Percentiles rank a stretch among this genome's conserved stretches.
Evolutionary conservation across 2,329 filamentous ascomycete species (phyloP).

Genomic region (Aureobasidium sp.): DNA sequence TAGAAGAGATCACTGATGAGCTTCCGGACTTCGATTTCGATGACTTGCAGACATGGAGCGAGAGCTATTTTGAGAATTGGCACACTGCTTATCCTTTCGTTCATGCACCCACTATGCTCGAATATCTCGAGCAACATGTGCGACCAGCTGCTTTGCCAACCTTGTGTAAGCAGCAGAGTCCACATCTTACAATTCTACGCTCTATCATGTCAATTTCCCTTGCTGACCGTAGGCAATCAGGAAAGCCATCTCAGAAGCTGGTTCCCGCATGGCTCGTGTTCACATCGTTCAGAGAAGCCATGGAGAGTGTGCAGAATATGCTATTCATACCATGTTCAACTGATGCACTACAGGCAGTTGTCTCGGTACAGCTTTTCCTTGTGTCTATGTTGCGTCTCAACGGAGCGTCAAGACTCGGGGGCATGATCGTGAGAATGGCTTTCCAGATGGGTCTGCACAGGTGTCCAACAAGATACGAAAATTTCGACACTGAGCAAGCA

Average conservation of each 20-base stretch:
- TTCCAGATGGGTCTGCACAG: conserved; percentile 52
- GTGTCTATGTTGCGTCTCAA: conserved; percentile 49
- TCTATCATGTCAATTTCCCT: conserved; percentile 46
- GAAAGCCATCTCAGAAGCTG: conserved; percentile 15
- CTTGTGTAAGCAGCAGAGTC: conserved; percentile 24
- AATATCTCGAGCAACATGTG: conserved; percentile 37
- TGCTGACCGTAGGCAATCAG: conserved; percentile 41
- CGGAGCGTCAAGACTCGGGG: conserved; percentile 47
- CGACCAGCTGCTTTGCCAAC: conserved; percentile 24
- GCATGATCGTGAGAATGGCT: conserved; percentile 46
- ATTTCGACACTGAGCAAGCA: conserved; percentile 40
- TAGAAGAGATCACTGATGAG: conserved; percentile 32
- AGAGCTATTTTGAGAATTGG: conserved; percentile 50
- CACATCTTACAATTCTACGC: conserved; percentile 32
- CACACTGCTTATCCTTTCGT: conserved; percentile 49
- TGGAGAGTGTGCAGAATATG: conserved; percentile 40
- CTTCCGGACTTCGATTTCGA: conserved; percentile 27
- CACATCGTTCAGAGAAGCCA: conserved; percentile 40
- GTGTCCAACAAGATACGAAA: conserved; percentile 44
- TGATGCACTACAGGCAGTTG: conserved; percentile 40
- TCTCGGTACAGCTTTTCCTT: conserved; percentile 47
- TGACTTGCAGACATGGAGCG: conserved; percentile 32
- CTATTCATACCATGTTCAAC: conserved; percentile 41
- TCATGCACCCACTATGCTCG: conserved; percentile 44
- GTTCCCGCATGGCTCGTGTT: conserved; percentile 40